Percentiles rank a stretch among this genome's conserved stretches.
Conservation (phyloP, 2,329 filamentous ascomycete genomes). For the Penicillium sp. region DNA sequence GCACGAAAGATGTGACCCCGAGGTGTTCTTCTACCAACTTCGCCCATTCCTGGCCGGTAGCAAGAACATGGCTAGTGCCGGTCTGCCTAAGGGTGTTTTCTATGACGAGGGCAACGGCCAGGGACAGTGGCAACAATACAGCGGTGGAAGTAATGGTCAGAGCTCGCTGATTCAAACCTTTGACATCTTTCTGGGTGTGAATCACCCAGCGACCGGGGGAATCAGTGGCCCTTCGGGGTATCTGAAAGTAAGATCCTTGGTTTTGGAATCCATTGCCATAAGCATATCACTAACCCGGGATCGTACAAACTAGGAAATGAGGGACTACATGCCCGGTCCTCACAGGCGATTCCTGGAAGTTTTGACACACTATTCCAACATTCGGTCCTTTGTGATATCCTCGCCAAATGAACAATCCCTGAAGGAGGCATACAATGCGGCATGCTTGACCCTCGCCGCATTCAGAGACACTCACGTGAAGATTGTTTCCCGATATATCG, state of each 20-base stretch:
- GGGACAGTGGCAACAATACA: constrained; percentile 53
- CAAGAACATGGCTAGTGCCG: constrained; percentile 55
- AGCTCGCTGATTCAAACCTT: constrained; percentile 57
- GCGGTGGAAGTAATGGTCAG: constrained; percentile 58
- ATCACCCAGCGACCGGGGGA: constrained; percentile 45
- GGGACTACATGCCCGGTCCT: constrained; percentile 56
- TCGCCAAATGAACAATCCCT: constrained; percentile 36
- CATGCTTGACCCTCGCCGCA: constrained; percentile 45
- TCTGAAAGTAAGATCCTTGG: constrained; percentile 28
- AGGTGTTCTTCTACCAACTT: constrained; percentile 55
- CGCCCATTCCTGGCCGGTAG: constrained; percentile 54
- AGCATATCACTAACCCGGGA: not conserved
- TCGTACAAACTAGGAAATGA: constrained; percentile 47
- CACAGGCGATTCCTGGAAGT: constrained; percentile 54
- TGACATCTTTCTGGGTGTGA: constrained; percentile 54
- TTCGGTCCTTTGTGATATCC: constrained; percentile 47
- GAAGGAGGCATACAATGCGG: constrained; percentile 47
- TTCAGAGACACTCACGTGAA: constrained; percentile 56
- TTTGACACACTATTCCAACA: constrained; percentile 46
- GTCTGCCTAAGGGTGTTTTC: constrained; percentile 53
- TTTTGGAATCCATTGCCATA: not conserved
- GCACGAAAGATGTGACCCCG: constrained; percentile 52
- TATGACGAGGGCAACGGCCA: constrained; percentile 53
- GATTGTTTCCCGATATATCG: constrained; percentile 56
- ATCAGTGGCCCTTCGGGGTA: constrained; percentile 26